A percentile compares a stretch with the other conserved stretches of the same genome.
These are phyloP conservation scores for Amylocarpus encephaloides DNA, from an alignment of 2,329 filamentous ascomycete genomes.

Conservation along the genomic window DNA sequence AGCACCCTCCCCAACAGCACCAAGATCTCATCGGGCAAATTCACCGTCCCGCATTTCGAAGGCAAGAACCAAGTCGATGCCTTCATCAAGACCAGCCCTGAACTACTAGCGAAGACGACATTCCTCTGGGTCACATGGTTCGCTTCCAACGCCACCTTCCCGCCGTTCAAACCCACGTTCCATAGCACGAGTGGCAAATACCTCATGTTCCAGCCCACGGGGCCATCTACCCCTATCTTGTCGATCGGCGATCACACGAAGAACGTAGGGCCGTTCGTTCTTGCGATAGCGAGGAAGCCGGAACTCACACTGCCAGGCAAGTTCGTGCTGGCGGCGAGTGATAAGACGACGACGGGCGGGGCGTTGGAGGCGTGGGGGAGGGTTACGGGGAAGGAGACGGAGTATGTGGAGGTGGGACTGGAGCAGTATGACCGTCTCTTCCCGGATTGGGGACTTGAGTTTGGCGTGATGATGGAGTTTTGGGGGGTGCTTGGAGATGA, in stretches of 20 bases:
- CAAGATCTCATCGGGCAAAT: constrained; percentile 33
- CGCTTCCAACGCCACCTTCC: constrained; percentile 30
- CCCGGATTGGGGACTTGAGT: constrained; percentile 28
- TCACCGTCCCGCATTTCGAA: constrained; percentile 33
- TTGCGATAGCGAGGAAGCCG: constrained; percentile 30
- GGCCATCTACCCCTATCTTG: constrained; percentile 26
- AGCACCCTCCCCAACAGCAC: constrained; percentile 35
- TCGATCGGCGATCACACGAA: constrained; percentile 29
- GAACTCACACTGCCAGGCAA: constrained; percentile 26
- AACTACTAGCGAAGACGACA: constrained; percentile 35
- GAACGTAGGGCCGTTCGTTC: constrained; percentile 33
- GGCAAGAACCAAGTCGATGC: constrained; percentile 34
- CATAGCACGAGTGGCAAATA: constrained; percentile 26
- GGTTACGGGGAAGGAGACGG: constrained; percentile 22
- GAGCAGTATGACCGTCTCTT: constrained; percentile 30
- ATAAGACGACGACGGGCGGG: constrained; percentile 24
- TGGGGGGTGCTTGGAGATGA: constrained; percentile 26
- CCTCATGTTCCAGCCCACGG: constrained; percentile 28
- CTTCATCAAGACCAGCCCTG: constrained; percentile 29
- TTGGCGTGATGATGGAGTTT: constrained; percentile 28
- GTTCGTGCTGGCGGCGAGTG: constrained; percentile 29
- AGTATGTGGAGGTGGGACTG: constrained; percentile 25
- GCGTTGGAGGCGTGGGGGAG: constrained; percentile 31
- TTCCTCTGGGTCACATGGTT: constrained; percentile 36
- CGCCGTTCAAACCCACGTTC: constrained; percentile 26